A percentile compares a stretch with the other conserved stretches of the same genome.
Evolutionary conservation across 352 stramenopile genomes (phyloP).

Genomic region (Pythium diclinum): DNA sequence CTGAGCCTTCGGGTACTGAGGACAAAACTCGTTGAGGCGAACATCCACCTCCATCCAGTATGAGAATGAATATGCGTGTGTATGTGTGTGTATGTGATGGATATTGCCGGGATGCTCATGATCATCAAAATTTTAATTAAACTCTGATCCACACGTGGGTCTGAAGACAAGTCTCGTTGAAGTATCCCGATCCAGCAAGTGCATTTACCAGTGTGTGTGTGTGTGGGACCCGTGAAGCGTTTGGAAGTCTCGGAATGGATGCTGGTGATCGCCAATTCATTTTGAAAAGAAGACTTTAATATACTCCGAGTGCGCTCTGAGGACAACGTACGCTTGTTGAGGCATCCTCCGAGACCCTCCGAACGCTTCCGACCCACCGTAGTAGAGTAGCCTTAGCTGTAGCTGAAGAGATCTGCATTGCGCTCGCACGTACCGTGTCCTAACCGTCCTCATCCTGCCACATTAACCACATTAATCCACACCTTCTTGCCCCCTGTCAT

Average conservation of each 20-base stretch:
- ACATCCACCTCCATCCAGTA: background rate
- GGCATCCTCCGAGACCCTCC: constrained; percentile 25
- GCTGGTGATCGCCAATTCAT: constrained; percentile 57
- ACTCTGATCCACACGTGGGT: constrained; percentile 19
- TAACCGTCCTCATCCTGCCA: background rate
- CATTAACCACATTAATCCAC: background rate
- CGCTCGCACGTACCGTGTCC: background rate
- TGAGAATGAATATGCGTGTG: constrained; percentile 11
- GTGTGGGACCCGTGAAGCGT: background rate
- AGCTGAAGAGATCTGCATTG: background rate
- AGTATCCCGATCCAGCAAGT: constrained; percentile 2
- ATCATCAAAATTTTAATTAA: constrained; percentile 30
- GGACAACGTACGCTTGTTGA: constrained; percentile 53
- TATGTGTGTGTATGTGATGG: constrained; percentile 6
- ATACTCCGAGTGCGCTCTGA: constrained; percentile 74
- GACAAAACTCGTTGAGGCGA: constrained; percentile 16
- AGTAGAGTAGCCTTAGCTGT: background rate
- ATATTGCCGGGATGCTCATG: constrained; percentile 9
- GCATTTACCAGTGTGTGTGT: background rate
- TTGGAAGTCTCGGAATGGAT: constrained; percentile 12
- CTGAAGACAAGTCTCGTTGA: constrained; percentile 24
- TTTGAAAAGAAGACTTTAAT: constrained; percentile 61
- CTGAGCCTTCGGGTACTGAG: constrained; percentile 17
- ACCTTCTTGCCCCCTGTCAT: background rate
- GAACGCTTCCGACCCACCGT: constrained; percentile 5